Evolutionary conservation across 495 filamentous ascomycete species (phyloP), one percentile per base, ranked within the genome.

Genomic region (Aspergillus bridgeri): DNA sequence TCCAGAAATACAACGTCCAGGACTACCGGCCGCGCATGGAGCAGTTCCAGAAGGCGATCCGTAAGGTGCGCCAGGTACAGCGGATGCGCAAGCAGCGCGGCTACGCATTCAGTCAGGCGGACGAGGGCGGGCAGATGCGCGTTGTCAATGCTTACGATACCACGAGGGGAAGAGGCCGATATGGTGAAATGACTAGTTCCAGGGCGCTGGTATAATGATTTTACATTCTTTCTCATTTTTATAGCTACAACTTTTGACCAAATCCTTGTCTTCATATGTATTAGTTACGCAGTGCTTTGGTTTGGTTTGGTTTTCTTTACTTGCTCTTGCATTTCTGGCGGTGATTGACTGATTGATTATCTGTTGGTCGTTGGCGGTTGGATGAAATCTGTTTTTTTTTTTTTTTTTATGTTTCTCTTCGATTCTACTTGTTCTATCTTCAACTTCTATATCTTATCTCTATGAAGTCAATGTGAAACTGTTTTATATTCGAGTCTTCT

Each of bases 1-100:
- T 99, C 61, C 95, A 99, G 73, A 99, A 99, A 74, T 99, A 96
- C 77, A 99, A 99, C 65, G 95, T 99, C 53, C 95, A 98, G 73
- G 95, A 99, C 76, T 99, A 99, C 71, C 82, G 95, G 59, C 94
- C 94, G 44, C 80, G 93, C 82, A 99, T 99, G 94, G 94, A 99
- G 72, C 94, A 99, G 74, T 99, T 99, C 83, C 94, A 99, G 74
- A 99, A 99, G 74, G 94, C 94, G 23, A 97, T 99, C 67, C 86
- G 94, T 62, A 99, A 99, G 75, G 94, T 98, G 49, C 86, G 94
- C 45, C 94, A 99, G 76, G 95, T 98, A 44, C 95, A 98, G 76
- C 88, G 94, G 58, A 99, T 98, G 94, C 92, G 94, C 69, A 99
- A 98, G 70, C 94, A 99, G 77, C 87, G 94, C 63, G 94, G 94